Evolutionary conservation across 495 filamentous ascomycete genomes (phyloP).

Genomic region (Astrothelium macrocarpum): DNA sequence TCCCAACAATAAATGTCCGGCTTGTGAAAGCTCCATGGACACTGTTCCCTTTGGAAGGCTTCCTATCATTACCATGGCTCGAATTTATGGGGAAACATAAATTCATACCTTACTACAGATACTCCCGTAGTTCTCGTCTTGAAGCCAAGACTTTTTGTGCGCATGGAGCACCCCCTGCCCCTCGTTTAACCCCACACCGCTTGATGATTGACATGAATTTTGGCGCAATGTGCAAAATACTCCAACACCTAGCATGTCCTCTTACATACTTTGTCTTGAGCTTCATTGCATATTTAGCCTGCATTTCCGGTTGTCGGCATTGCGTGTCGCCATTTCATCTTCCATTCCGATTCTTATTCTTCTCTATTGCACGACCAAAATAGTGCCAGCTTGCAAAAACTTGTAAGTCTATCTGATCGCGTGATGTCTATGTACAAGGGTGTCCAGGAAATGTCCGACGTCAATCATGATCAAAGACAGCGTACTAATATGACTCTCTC

Average conservation of each 20-base stretch:
- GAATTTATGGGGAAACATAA: too few relatives aligned
- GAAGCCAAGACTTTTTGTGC: too few relatives aligned
- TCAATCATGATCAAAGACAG: background rate
- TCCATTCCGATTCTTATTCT: background rate
- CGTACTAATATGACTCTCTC: background rate
- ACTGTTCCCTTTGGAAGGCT: too few relatives aligned
- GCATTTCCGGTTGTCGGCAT: background rate
- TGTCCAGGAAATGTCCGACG: background rate
- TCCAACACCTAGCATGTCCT: background rate
- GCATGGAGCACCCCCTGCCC: background rate
- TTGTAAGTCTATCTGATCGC: background rate
- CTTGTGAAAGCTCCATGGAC: too few relatives aligned
- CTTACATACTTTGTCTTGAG: background rate
- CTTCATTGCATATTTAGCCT: background rate
- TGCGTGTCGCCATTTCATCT: background rate
- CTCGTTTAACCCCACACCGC: background rate
- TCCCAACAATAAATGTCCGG: too few relatives aligned
- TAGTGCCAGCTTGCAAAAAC: background rate
- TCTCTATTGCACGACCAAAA: background rate
- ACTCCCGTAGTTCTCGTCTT: too few relatives aligned
- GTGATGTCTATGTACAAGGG: background rate
- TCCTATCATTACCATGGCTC: too few relatives aligned
- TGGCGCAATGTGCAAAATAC: background rate
- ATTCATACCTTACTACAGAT: too few relatives aligned
- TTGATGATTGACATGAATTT: slow-evolving; percentile 3